These are phyloP conservation scores for Zea mays DNA, from an alignment of 176 grass and related monocot genomes.

Conservation along the genomic window Zm-B73-REFERENCE-NAM-5.0 NC_050097.1:193321001-193321500, in stretches of 20 bases:
- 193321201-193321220: constrained; percentile 64
- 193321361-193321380: constrained; percentile 72
- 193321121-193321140: constrained; percentile 69
- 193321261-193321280: constrained; percentile 99
- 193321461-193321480: constrained; percentile 78
- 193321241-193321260: constrained; percentile 93
- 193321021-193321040: constrained; percentile 57
- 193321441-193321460: constrained; percentile 79
- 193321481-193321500: constrained; percentile 67
- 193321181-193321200: constrained; percentile 75
- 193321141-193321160: constrained; percentile 91
- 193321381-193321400: background rate
- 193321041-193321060: constrained; percentile 48
- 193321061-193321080: constrained; percentile 64
- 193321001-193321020: background rate
- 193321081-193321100: constrained; percentile 92
- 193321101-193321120: constrained; percentile 81
- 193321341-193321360: constrained; percentile 91
- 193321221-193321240: constrained; percentile 82
- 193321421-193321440: constrained; percentile 89
- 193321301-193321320: constrained; percentile 91
- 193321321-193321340: constrained; percentile 94
- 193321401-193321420: constrained; percentile 55
- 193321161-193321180: constrained; percentile 91
- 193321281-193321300: constrained; percentile 91